Percentiles rank a stretch among this genome's conserved stretches.
phyloP scores from a whole-genome alignment of 768 basidiomycete genomes.

The Cyathus striatus region DNA sequence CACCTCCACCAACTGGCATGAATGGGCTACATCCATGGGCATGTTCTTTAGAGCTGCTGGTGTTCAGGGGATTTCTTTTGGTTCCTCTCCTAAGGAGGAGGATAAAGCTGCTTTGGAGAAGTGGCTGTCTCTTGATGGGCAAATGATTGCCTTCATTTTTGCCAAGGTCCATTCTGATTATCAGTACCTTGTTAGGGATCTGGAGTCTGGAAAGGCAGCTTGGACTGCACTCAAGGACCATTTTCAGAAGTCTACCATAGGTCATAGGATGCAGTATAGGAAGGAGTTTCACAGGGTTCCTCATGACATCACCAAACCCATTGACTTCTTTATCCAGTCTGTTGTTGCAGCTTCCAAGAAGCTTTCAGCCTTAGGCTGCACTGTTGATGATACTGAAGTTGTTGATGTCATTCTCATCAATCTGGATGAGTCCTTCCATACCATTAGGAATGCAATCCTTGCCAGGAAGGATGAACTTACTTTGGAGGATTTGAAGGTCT shows the following conservation, averaged over 20 bases:
- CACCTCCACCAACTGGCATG: slow-evolving; percentile 5
- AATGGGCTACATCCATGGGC: slow-evolving; percentile 5
- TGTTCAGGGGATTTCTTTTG: slow-evolving; percentile 7
- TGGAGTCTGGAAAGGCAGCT: slow-evolving; percentile 4
- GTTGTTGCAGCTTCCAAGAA: slow-evolving; percentile 5
- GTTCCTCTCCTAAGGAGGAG: slow-evolving; percentile 1
- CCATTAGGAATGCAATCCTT: slow-evolving; percentile 10
- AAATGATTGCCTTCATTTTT: slow-evolving; percentile 4
- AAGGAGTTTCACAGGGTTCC: slow-evolving; percentile 6
- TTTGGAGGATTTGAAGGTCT: slow-evolving; percentile 7
- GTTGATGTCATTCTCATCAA: slow-evolving; percentile 15
- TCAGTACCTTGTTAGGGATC: slow-evolving; percentile 9
- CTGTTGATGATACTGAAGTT: slow-evolving; percentile 9
- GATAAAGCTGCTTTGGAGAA: background rate
- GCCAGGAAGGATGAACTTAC: slow-evolving; percentile 7
- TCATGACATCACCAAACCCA: slow-evolving; percentile 10
- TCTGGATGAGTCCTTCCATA: slow-evolving; percentile 9
- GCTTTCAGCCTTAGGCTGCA: slow-evolving; percentile 7
- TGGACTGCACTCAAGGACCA: slow-evolving; percentile 8
- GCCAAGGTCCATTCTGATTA: background rate
- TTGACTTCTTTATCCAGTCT: slow-evolving; percentile 9
- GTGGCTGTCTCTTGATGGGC: slow-evolving; percentile 4
- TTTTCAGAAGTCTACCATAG: slow-evolving; percentile 9
- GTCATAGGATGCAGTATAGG: slow-evolving; percentile 6
- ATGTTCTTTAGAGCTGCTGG: slow-evolving; percentile 8